Evolutionary conservation across 768 basidiomycete genomes (phyloP).

Genomic region (Tulasnella sp.): DNA sequence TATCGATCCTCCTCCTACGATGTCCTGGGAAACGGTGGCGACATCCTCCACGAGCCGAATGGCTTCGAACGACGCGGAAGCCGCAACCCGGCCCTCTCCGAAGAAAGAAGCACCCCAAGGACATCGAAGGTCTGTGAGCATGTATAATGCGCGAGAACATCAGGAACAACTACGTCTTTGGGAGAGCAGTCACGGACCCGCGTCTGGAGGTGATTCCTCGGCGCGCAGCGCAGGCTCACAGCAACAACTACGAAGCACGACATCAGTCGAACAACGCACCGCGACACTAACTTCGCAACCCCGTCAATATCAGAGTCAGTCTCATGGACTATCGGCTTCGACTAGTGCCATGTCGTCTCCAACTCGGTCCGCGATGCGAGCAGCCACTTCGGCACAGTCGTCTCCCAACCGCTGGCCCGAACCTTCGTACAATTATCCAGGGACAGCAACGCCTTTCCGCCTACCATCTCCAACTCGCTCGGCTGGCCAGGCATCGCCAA

Average conservation of each 20-base stretch:
- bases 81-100: background rate
- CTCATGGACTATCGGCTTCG: background rate
- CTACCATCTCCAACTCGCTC: background rate
- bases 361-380: background rate
- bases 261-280: no score
- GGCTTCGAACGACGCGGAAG: background rate
- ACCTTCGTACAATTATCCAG: background rate
- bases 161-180: slow-evolving; percentile 12
- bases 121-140: slow-evolving; percentile 12
- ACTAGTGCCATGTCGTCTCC: background rate
- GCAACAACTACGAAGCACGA: no score
- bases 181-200: background rate
- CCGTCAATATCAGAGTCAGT: background rate
- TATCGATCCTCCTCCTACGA: slow-evolving; percentile 66
- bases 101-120: background rate
- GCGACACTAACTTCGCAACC: background rate
- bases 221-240: no score
- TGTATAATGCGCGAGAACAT: slow-evolving; percentile 11
- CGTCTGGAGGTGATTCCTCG: no score
- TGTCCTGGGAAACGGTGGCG: background rate
- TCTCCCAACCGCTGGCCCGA: background rate
- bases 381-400: background rate
- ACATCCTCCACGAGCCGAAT: background rate
- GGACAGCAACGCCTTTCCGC: background rate
- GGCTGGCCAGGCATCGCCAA: background rate